Evolutionary conservation across 2,329 filamentous ascomycete species (phyloP), one percentile per base, ranked within the genome.

Genomic region (Pestalotiopsis sp.): DNA sequence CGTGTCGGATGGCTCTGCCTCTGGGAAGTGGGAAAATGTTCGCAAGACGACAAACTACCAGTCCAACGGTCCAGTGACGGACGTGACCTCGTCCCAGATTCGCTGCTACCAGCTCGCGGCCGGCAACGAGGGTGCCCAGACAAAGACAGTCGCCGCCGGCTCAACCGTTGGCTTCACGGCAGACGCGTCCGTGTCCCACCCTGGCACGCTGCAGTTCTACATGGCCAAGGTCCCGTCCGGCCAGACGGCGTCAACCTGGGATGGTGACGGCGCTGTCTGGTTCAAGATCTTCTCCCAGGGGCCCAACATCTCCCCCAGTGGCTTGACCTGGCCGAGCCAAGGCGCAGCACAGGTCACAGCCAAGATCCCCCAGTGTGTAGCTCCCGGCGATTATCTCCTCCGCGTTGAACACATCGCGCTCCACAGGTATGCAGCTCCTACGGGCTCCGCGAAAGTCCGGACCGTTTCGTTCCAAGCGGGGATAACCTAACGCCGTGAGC

Each of bases 391-490:
- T 69, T 86, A 86, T 71, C 80, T 86, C 31, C 74, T 86, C 4
- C 81, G 84, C 14, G 81, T 82, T 20, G 84, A 86, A 75, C 83
- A 86, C 69, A 82, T 86, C 66, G 84, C 79, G 3, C 79, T 86
- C 11, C 84, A 86, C 25, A 66, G 63, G 63, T 66, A 36, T 27
- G 63, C 52, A 66, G 25, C 23, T 59, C 20, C 52, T 27, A 20
- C 45, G n/a, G n/a, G 52, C 23, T 36, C 31, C 31, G 7, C 27
- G 25, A 13, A 6, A 36, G 23, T 13, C 23, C 57, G 7, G 57
- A 17, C 23, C 14, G 57, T 13, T 7, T 13, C 17, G 23, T 23
- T 23, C 20, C 12, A 23, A 14, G 14, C n/a, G 4, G 4, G 27
- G 27, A 39, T 62, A 17, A 52, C 5, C 27, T 27, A 62, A 20